Conservation (phyloP, 1,284 basidiomycete species). For the Blastosporella zonata region DNA sequence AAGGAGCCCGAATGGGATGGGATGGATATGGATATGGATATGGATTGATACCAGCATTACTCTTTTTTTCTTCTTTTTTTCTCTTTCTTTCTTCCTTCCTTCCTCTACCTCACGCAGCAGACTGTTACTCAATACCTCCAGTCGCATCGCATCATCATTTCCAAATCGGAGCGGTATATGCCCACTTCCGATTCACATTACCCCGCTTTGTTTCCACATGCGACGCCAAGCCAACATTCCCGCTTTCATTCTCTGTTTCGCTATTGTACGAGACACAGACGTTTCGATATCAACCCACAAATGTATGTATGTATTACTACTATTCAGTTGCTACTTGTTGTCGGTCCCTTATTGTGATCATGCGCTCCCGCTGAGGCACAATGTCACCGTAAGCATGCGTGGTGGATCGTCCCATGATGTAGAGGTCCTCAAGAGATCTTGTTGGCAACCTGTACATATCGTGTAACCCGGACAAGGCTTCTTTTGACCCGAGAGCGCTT, state of each 20-base stretch:
- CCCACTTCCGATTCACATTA: not conserved
- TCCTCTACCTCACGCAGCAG: conserved; percentile 1
- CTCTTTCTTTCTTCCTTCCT: not conserved
- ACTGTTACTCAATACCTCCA: conserved; percentile 13
- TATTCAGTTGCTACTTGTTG: conserved; percentile 1
- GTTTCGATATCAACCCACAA: conserved; percentile 14
- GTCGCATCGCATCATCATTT: conserved; percentile 5
- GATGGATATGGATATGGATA: conserved; percentile 67
- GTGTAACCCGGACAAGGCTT: too few species aligned
- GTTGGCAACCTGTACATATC: too few species aligned
- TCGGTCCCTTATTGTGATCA: not conserved
- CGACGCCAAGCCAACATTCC: not conserved
- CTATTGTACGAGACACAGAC: conserved; percentile 14
- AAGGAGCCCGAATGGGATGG: conserved; percentile 55
- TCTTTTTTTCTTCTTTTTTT: conserved; percentile 11
- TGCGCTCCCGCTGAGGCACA: too few species aligned
- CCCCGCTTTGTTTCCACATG: not conserved
- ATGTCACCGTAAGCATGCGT: too few species aligned
- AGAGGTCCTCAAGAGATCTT: too few species aligned
- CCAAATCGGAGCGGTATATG: not conserved
- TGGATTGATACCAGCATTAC: conserved; percentile 34
- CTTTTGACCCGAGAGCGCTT: too few species aligned
- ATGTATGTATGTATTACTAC: conserved; percentile 26
- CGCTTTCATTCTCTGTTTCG: not conserved
- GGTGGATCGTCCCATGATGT: too few species aligned